Evolutionary conservation across 768 basidiomycete genomes (phyloP), one percentile per base, ranked within the genome.

Genomic region (Mycena crocata): DNA sequence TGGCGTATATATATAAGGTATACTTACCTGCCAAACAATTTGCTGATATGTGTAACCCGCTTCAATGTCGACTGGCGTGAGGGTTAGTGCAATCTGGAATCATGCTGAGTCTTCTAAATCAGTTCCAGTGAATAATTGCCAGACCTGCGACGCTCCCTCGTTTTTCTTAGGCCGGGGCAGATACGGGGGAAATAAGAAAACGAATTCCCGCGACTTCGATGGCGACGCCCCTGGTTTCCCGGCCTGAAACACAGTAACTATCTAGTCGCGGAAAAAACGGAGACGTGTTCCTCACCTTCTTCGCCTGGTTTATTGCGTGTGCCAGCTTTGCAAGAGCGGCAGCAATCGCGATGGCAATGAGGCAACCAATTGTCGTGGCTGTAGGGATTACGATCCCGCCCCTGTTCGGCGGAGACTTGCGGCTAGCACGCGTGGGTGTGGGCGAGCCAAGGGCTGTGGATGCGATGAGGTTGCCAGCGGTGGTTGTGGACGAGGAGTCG

Each of bases 21-120:
- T 57, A 21, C 30, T n/a, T 42, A 57, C 55, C 55, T 45, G 55
- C 55, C 55, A 57, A 45, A n/a, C 55, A 9, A 57, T 42, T 44
- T 57, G 28, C 30, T 57, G 28, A 44, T 45, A 57, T 44, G 55
- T 44, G 10, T 57, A 21, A 15, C 14, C 31, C 2, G 32, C 42
- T 23, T 57, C 40, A 24, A 57, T 57, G 30, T 57, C 55, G 5
- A 57, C 55, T n/a, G 55, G 55, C n/a, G 40, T 32, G 55, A 57
- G 55, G 21, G 55, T 57, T 2, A 44, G 55, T 9, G 42, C 32
- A 23, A 57, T 57, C 55, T 57, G 4, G 14, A 57, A 14, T 57
- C 0, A 14, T 13, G n/a, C 45, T 44, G 30, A 57, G 28, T 31
- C 14, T 24, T 4, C 28, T 23, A n/a, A 30, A 31, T 44, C 40